Evolutionary conservation across 331 rosid genomes (phyloP).

Genomic region (Dryas integrifolia): DNA sequence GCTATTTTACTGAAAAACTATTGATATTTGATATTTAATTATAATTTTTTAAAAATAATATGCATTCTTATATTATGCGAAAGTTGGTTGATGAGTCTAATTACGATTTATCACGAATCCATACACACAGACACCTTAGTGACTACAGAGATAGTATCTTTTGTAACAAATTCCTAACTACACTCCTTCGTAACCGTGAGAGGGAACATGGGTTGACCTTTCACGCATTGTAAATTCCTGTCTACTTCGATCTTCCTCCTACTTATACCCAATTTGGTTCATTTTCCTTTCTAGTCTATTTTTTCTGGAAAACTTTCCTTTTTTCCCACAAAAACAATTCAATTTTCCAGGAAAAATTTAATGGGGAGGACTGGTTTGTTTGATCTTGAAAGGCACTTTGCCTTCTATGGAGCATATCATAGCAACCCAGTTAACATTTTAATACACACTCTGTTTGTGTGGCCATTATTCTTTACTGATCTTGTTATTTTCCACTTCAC

Average conservation of each 20-base stretch:
- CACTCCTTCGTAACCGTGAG: no score
- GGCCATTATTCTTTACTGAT: slow-evolving; percentile 61
- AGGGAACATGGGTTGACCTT: no score
- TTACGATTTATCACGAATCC: no score
- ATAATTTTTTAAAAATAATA: no score
- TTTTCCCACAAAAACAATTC: background rate
- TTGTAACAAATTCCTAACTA: no score
- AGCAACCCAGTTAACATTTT: slow-evolving; percentile 57
- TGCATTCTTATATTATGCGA: no score
- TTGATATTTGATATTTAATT: no score
- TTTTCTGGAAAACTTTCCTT: background rate
- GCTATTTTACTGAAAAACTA: no score
- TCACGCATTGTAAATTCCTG: no score
- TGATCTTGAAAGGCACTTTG: slow-evolving; percentile 71
- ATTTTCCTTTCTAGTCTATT: background rate
- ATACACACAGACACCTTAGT: no score
- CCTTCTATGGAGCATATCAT: slow-evolving; percentile 77
- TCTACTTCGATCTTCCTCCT: background rate
- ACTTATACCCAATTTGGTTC: background rate
- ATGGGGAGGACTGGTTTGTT: slow-evolving; percentile 47
- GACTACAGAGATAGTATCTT: no score
- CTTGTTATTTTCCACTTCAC: slow-evolving; percentile 54
- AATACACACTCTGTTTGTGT: slow-evolving; percentile 61
- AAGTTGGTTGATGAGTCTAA: no score
- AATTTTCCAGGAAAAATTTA: background rate